A percentile compares a stretch with the other conserved stretches of the same genome.
Evolutionary conservation across 768 basidiomycete genomes (phyloP).

Genomic region (Boletus subcaerulescens): DNA sequence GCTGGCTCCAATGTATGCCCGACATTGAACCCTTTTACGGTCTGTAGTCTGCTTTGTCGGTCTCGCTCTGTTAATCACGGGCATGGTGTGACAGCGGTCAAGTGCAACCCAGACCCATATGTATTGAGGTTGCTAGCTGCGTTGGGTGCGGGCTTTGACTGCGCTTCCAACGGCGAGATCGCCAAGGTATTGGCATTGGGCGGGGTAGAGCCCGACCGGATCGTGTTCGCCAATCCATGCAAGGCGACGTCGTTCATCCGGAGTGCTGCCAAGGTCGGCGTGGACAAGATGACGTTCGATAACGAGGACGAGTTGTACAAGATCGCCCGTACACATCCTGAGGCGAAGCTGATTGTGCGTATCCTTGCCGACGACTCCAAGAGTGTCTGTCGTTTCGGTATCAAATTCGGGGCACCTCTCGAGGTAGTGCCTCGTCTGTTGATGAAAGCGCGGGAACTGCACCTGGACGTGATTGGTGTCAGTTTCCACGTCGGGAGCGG

Average conservation of each 20-base stretch:
- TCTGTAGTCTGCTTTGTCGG: slow-evolving; percentile 36
- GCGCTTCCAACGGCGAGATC: slow-evolving; percentile 95
- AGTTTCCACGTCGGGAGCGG: slow-evolving; percentile 99
- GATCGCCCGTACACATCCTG: slow-evolving; percentile 75
- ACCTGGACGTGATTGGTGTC: slow-evolving; percentile 86
- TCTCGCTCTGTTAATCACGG: slow-evolving; percentile 26
- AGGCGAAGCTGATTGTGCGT: slow-evolving; percentile 84
- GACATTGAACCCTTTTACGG: slow-evolving; percentile 95
- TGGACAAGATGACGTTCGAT: slow-evolving; percentile 97
- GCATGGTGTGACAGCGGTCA: slow-evolving; percentile 63
- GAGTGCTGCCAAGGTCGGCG: slow-evolving; percentile 71
- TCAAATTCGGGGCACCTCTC: slow-evolving; percentile 95
- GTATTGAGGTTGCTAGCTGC: slow-evolving; percentile 88
- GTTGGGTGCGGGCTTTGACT: slow-evolving; percentile 93
- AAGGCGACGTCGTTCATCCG: slow-evolving; percentile 94
- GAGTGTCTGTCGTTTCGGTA: slow-evolving; percentile 86
- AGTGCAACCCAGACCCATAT: slow-evolving; percentile 97
- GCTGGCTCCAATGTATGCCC: slow-evolving; percentile 77
- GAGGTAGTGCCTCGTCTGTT: slow-evolving; percentile 76
- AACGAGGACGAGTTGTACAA: slow-evolving; percentile 96
- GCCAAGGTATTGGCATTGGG: slow-evolving; percentile 70
- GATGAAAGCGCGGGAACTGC: slow-evolving; percentile 71
- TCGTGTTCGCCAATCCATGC: slow-evolving; percentile 99
- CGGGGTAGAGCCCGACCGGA: slow-evolving; percentile 71
- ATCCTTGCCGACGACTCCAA: slow-evolving; percentile 99